phyloP scores from a whole-genome alignment of 192 early-diverging fungal genomes.

The Chytriomyces sp. region DNA sequence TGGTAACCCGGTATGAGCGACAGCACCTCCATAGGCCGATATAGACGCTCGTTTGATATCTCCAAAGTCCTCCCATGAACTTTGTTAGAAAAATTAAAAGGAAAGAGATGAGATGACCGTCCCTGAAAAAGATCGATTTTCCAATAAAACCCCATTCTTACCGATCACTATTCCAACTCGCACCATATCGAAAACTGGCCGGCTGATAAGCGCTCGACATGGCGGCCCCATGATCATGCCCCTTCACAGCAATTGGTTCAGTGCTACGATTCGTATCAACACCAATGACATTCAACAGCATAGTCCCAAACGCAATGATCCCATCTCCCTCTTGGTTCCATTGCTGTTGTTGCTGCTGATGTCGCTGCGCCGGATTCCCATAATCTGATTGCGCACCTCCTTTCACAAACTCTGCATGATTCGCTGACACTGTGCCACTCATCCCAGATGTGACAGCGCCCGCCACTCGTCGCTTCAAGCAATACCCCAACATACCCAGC shows the following conservation, averaged over 20 bases:
- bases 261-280: background rate
- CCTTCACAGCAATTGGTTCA: background rate
- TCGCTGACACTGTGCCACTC: background rate
- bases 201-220: background rate
- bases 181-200: background rate
- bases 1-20: background rate
- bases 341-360: background rate
- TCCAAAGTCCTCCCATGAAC: constrained; percentile 26
- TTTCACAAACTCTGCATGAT: background rate
- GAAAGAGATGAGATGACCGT: background rate
- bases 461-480: constrained; percentile 26
- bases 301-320: background rate
- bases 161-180: constrained; percentile 12
- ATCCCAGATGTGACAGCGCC: background rate
- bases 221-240: background rate
- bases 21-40: background rate
- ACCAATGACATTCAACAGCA: background rate
- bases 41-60: background rate
- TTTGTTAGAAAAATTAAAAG: background rate
- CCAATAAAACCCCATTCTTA: background rate
- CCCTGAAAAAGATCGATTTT: background rate
- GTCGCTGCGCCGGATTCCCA: background rate
- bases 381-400: background rate
- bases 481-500: constrained; percentile 48
- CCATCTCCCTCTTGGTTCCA: constrained; percentile 16